Evolutionary conservation across 1,139 yeast species (phyloP), one percentile per base, ranked within the genome.

Genomic region (Blastobotrys apis): DNA sequence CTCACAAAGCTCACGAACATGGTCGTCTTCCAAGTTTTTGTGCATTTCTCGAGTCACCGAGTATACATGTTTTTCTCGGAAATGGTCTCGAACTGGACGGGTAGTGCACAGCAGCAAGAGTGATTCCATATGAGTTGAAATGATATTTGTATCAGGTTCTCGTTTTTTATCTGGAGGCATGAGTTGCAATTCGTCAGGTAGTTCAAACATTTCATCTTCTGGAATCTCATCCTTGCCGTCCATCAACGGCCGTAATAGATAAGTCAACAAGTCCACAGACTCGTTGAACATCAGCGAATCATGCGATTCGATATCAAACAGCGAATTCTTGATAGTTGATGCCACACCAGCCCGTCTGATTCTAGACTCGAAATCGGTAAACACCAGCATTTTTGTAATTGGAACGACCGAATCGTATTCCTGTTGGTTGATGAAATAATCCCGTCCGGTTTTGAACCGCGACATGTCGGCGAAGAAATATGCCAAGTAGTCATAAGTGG

Each of bases 331-430:
- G 54, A 92, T 84, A 4, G 96, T 85, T 2, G 95, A 84, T 1
- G 95, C 95, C 40, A 87, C 92, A 57, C 96, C 97, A 62, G 84
- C 90, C 64, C 97, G 77, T 69, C 97, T 80, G 29, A 80, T 78
- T 56, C 79, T 80, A 17, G 86, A 74, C 53, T 82, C 90, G 57
- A 81, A 80, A 59, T 85, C 94, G 2, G 95, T 85, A 66, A 87
- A 87, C 0, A 84, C 94, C 48, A 87, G 71, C 27, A 92, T 65
- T 61, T 88, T 86, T 19, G 90, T 77, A 36, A 88, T 68, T 33
- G 97, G 95, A 13, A 84, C 80, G 27, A 84, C 83, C n/a, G 66
- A 69, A 60, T 87, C 96, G 60, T 86, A 85, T 3, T 62, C 47
- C 64, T 85, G 94, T 53, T 73, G 73, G 9, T 82, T 74, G 41